phyloP scores from a whole-genome alignment of 148 eudicot species.

The Rhododendron vialii region DNA sequence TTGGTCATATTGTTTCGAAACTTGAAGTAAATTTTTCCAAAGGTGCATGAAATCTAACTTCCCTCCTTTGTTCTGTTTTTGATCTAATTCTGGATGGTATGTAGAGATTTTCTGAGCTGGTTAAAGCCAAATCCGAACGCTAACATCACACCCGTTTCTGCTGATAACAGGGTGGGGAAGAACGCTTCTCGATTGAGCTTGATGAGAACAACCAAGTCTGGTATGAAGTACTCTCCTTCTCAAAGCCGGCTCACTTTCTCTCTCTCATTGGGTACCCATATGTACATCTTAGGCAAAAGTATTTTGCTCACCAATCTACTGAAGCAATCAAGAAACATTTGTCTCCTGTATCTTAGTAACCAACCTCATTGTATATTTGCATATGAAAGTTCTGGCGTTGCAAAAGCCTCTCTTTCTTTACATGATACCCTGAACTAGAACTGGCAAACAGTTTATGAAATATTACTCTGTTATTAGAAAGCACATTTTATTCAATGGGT shows the following conservation, averaged over 20 bases:
- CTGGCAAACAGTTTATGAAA: neutral
- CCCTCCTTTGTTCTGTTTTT: neutral
- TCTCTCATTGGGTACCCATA: slow-evolving; percentile 74
- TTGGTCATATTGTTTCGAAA: neutral
- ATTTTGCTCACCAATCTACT: slow-evolving; percentile 61
- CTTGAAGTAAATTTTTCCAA: neutral
- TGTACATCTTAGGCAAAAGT: slow-evolving; percentile 69
- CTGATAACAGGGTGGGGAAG: slow-evolving; percentile 80
- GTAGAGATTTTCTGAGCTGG: neutral
- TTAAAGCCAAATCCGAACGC: neutral
- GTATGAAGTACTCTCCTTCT: slow-evolving; percentile 89
- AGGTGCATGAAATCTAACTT: neutral
- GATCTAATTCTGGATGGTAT: neutral
- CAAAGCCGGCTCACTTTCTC: slow-evolving; percentile 78
- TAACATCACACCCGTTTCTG: neutral
- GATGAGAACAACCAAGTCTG: slow-evolving; percentile 81
- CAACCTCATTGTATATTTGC: neutral
- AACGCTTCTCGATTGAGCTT: slow-evolving; percentile 77
- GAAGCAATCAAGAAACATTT: slow-evolving; percentile 60
- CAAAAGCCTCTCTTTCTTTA: neutral
- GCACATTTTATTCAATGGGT: neutral
- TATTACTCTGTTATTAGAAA: neutral
- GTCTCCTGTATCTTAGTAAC: slow-evolving; percentile 24
- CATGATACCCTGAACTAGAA: neutral
- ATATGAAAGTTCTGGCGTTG: neutral